Base-by-base conservation (phyloP, 2,329 filamentous ascomycete species). In the Acrocalymma vagum region DNA sequence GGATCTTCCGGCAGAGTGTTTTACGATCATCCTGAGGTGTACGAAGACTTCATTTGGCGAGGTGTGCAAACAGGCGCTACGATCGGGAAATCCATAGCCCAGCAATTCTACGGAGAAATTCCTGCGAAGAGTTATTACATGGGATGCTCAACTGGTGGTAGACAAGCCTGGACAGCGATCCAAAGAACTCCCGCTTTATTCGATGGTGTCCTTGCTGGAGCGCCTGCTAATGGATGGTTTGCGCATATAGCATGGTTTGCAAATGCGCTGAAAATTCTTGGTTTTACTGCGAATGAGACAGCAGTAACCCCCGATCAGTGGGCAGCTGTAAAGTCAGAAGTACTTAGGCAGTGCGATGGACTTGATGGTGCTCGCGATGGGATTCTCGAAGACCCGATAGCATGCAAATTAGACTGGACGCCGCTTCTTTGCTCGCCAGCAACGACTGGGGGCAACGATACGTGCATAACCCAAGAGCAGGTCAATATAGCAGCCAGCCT, bases 71-170 rank as follows among this genome's bases (percentile, higher is more conserved):
- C 67, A 1, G 65, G 63, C 17, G 61, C 67, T n/a, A 53, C 65
- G 5, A 42, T 71, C 2, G 70, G 69, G 17, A 72, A 72, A 42
- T 38, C 67, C 14, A 48, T 73, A 15, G 64, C 57, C 2, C 59
- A 65, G 22, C 24, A 38, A n/a, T 73, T 73, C 45, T 73, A 73
- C 25, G 57, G 47, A 47, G 13, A 44, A 23, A 31, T 9, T 20
- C 16, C 3, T 64, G 60, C 32, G 22, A 50, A 2, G 51, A 76
- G 73, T 6, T 85, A 84, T 61, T 84, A 78, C 45, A 55, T 77
- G 2, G 82, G 82, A 6, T 85, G 82, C 54, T 84, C 80, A 0
- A 77, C 79, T 0, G 83, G 83, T 6, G 82, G 83, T 1, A 71
- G 82, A 0, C 79, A 85, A 66, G 82, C 80, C 3, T 66, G 82